Conservation (phyloP, 805 yeast species). For the Saturnispora ahearnii region DNA sequence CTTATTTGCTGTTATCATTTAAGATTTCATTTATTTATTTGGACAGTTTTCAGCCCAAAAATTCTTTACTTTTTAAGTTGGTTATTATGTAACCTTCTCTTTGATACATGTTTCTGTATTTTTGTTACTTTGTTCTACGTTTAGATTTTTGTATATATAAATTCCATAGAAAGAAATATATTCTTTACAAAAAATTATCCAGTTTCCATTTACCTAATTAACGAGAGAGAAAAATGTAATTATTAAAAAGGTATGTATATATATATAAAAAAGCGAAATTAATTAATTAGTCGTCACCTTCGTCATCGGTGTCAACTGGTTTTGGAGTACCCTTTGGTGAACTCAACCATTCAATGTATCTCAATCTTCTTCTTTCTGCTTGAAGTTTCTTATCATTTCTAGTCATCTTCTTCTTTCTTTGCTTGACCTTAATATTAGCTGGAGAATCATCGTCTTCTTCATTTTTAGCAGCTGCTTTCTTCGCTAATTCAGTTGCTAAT, state of each 20-base stretch:
- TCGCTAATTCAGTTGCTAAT: slow-evolving; percentile 37
- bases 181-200: neutral
- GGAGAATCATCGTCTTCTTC: slow-evolving; percentile 78
- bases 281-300: slow-evolving; percentile 33
- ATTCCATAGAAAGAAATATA: neutral
- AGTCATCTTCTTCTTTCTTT: slow-evolving; percentile 87
- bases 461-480: slow-evolving; percentile 39
- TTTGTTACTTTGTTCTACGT: slow-evolving; percentile 17
- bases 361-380: slow-evolving; percentile 87
- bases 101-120: slow-evolving; percentile 27
- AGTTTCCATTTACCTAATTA: too few relatives aligned
- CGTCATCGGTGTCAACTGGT: slow-evolving; percentile 90
- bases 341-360: slow-evolving; percentile 90
- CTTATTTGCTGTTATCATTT: slow-evolving; percentile 62
- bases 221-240: neutral
- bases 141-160: slow-evolving; percentile 3
- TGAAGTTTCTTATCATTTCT: slow-evolving; percentile 90
- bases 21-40: slow-evolving; percentile 81
- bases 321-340: slow-evolving; percentile 98
- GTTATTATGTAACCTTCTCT: slow-evolving; percentile 42
- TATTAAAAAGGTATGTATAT: slow-evolving; percentile 5
- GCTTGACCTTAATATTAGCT: slow-evolving; percentile 85
- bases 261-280: neutral
- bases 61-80: slow-evolving; percentile 73
- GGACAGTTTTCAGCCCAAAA: slow-evolving; percentile 98